Evolutionary conservation across 2,329 filamentous ascomycete species (phyloP), one percentile per base, ranked within the genome.

Genomic region (Hypoxylon sp.): DNA sequence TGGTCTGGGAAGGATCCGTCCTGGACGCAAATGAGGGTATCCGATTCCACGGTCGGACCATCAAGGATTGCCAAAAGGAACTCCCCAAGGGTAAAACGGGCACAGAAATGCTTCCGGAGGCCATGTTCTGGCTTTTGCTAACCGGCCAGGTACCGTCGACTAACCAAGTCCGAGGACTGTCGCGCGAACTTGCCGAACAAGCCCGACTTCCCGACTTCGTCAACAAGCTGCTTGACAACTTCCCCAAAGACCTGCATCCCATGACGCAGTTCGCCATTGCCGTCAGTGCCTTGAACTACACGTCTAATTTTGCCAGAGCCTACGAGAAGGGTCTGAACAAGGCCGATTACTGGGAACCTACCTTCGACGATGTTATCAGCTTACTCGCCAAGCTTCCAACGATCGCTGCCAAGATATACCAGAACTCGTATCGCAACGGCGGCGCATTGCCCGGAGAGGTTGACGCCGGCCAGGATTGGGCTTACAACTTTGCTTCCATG

Each of bases 81-180:
- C 88, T 98, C 15, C 94, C 95, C 77, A 98, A 97, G 84, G 95
- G 94, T 71, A 93, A 87, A 62, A 88, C 91, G 2, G 93, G 94
- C 73, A 96, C 93, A 5, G 94, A 98, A 82, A 99, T 98, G 95
- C 87, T 98, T 11, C 95, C 95, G 49, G 95, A 99, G 81, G 89
- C 94, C 79, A 99, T 99, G 95, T 99, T 99, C 86, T 99, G 95
- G 95, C 88, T 98, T 43, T 88, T 99, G 52, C 85, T 99, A 71
- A 99, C 95, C 8, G 95, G 95, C 62, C 86, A 96, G 79, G 91
- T 98, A 20, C 95, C 95, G 22, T 92, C 91, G 1, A 90, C 89
- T 20, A 82, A 82, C 66, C 95, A 99, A 79, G 88, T 95, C 67
- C 91, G 94, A 73, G 83, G 81, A 46, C 89, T 99, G 72, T 97